phyloP scores from a whole-genome alignment of 2,329 filamentous ascomycete species.

The Botrytis deweyae region DNA sequence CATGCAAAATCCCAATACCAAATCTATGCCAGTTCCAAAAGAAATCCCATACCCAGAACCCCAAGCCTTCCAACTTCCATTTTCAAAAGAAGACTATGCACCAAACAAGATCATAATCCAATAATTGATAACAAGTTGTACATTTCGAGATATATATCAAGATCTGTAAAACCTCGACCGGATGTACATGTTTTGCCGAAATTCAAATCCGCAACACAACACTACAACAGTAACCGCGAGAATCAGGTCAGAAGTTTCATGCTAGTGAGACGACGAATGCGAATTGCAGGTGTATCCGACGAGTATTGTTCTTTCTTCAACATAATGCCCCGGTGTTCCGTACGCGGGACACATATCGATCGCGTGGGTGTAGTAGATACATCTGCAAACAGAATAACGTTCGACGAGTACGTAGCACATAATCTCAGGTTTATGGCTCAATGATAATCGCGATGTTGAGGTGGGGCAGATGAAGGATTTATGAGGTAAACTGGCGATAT shows the following conservation, averaged over 20 bases:
- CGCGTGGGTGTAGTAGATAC: conserved; percentile 66
- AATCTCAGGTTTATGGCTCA: conserved; percentile 27
- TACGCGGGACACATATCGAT: conserved; percentile 66
- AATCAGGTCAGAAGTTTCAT: neutral
- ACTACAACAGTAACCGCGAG: neutral
- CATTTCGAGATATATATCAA: neutral
- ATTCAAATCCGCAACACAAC: neutral
- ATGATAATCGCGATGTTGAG: neutral
- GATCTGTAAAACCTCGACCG: neutral
- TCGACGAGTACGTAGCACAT: conserved; percentile 72
- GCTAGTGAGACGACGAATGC: conserved; percentile 11
- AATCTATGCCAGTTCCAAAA: neutral
- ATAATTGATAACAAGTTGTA: neutral
- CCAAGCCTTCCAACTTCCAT: neutral
- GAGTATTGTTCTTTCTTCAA: conserved; percentile 66
- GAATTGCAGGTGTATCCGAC: conserved; percentile 62
- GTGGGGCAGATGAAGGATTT: neutral
- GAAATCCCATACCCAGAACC: neutral
- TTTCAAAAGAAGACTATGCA: neutral
- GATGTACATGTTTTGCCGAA: neutral
- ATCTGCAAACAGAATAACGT: conserved; percentile 69
- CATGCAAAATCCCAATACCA: neutral
- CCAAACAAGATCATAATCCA: neutral
- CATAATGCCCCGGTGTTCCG: conserved; percentile 58
- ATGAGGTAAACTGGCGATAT: neutral